These are phyloP conservation scores for Leptographium lundbergii DNA, from an alignment of 2,329 filamentous ascomycete genomes.

Conservation along the genomic window DNA sequence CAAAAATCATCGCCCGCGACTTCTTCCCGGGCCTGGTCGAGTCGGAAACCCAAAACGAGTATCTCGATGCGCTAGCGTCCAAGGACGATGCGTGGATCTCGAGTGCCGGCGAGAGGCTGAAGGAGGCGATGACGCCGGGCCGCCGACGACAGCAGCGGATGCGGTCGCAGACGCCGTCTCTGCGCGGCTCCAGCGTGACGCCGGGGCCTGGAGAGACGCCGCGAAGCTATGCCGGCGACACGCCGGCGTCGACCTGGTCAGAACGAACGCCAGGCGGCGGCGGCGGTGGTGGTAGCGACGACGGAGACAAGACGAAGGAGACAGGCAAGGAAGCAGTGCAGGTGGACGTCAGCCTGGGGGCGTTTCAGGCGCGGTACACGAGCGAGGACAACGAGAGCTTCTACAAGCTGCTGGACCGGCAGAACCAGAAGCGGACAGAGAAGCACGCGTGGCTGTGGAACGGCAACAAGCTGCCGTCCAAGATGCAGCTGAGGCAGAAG, in stretches of 20 bases:
- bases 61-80: slow-evolving; percentile 80
- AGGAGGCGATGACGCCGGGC: slow-evolving; percentile 72
- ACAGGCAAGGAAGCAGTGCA: slow-evolving; percentile 42
- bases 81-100: slow-evolving; percentile 77
- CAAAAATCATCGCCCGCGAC: slow-evolving; percentile 89
- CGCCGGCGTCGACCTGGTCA: slow-evolving; percentile 45
- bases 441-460: slow-evolving; percentile 85
- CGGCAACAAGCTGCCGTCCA: slow-evolving; percentile 75
- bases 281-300: not conserved
- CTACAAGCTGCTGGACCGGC: slow-evolving; percentile 79
- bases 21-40: slow-evolving; percentile 91
- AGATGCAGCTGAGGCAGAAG: slow-evolving; percentile 59
- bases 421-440: slow-evolving; percentile 72
- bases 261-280: not conserved
- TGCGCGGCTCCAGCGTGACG: not conserved
- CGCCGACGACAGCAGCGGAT: slow-evolving; percentile 20
- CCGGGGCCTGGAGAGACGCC: slow-evolving; percentile 37
- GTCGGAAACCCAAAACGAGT: slow-evolving; percentile 78
- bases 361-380: slow-evolving; percentile 87
- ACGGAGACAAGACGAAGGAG: slow-evolving; percentile 7
- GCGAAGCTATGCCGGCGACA: slow-evolving; percentile 56
- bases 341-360: slow-evolving; percentile 65
- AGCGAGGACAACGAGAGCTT: slow-evolving; percentile 98
- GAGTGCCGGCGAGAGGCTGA: slow-evolving; percentile 59
- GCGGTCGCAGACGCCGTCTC: not conserved